These are phyloP conservation scores for Mycothermus thermophilus DNA, from an alignment of 495 filamentous ascomycete genomes.

Conservation along the genomic window DNA sequence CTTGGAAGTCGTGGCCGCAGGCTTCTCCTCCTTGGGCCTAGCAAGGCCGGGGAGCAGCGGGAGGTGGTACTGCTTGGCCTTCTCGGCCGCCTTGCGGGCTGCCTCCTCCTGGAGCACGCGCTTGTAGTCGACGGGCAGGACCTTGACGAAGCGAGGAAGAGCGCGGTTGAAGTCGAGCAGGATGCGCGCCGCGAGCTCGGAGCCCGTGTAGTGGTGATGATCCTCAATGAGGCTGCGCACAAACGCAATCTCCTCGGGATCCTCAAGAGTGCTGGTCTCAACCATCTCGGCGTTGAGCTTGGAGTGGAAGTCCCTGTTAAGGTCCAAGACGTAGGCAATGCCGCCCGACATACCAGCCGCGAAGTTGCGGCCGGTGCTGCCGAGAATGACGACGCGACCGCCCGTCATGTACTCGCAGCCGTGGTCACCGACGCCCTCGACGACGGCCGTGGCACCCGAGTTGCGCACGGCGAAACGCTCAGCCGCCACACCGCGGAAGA, in stretches of 20 bases:
- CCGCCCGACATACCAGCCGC: slow-evolving; percentile 98
- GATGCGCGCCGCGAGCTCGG: slow-evolving; percentile 87
- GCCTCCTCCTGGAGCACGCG: slow-evolving; percentile 79
- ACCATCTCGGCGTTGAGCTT: slow-evolving; percentile 99
- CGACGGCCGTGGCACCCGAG: slow-evolving; percentile 90
- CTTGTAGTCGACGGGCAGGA: slow-evolving; percentile 96
- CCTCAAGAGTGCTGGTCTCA: slow-evolving; percentile 74
- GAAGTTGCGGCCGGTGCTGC: slow-evolving; percentile 95
- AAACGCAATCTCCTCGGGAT: slow-evolving; percentile 84
- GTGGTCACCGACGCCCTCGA: slow-evolving; percentile 96
- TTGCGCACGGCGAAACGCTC: slow-evolving; percentile 98
- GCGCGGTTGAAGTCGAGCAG: slow-evolving; percentile 95
- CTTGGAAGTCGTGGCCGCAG: slow-evolving; percentile 61
- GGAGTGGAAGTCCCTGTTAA: slow-evolving; percentile 77
- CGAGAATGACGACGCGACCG: slow-evolving; percentile 80
- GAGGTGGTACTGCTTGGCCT: slow-evolving; percentile 69
- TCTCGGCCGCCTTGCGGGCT: slow-evolving; percentile 55
- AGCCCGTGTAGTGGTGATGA: slow-evolving; percentile 98
- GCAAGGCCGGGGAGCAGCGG: slow-evolving; percentile 54
- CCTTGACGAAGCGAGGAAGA: slow-evolving; percentile 84
- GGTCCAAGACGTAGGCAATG: slow-evolving; percentile 93
- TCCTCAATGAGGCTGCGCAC: slow-evolving; percentile 92
- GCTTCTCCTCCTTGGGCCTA: slow-evolving; percentile 38
- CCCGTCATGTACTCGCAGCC: slow-evolving; percentile 99
- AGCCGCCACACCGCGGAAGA: slow-evolving; percentile 95